Conservation (phyloP, 169 alveolate species). For the Theileria orientalis region DNA sequence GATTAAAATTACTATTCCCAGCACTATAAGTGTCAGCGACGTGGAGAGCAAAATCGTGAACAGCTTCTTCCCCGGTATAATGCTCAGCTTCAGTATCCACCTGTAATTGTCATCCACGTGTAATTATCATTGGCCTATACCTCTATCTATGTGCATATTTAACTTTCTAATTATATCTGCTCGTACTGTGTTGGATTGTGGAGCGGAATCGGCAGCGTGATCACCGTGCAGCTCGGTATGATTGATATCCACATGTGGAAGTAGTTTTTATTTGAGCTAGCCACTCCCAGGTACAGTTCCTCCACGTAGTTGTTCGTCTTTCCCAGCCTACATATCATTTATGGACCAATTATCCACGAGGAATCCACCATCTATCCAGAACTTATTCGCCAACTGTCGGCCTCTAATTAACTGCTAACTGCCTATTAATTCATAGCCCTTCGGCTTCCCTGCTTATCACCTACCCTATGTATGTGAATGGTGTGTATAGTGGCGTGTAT, state of each 20-base stretch:
- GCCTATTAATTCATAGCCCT: neutral
- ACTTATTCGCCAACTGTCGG: neutral
- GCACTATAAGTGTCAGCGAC: slow-evolving; percentile 56
- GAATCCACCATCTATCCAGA: neutral
- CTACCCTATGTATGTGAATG: slow-evolving; percentile 58
- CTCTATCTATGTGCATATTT: neutral
- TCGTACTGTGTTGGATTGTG: slow-evolving; percentile 62
- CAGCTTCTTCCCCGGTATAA: slow-evolving; percentile 74
- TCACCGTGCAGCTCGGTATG: slow-evolving; percentile 75
- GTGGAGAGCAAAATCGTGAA: slow-evolving; percentile 66
- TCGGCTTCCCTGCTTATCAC: neutral
- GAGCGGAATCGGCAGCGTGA: slow-evolving; percentile 71
- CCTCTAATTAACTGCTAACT: neutral
- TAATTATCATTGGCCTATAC: neutral
- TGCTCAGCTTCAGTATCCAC: slow-evolving; percentile 75
- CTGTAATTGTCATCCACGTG: neutral
- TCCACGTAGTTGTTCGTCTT: slow-evolving; percentile 84
- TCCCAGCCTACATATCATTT: slow-evolving; percentile 70
- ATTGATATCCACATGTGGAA: slow-evolving; percentile 79
- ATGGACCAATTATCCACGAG: too few species aligned
- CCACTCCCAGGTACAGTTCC: slow-evolving; percentile 81
- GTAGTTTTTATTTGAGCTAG: slow-evolving; percentile 64
- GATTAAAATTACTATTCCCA: slow-evolving; percentile 71
- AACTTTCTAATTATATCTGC: neutral
- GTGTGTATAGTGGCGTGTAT: slow-evolving; percentile 47